Evolutionary conservation across 2,329 filamentous ascomycete species (phyloP), one percentile per base, ranked within the genome.

Genomic region (Sclerotinia subarctica): DNA sequence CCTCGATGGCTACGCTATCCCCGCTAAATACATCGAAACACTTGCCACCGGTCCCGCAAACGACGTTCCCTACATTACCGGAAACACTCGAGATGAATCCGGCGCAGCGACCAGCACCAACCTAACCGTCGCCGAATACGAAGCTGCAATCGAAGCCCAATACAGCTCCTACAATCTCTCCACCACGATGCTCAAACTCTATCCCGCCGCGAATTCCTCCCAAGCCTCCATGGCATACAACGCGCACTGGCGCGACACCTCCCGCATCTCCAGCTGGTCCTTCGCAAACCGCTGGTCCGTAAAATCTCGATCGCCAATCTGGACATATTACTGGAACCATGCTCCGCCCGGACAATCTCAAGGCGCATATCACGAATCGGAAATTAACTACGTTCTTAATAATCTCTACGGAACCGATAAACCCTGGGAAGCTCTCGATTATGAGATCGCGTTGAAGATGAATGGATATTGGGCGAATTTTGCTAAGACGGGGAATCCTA

Each of bases 401-500:
- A 78, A 77, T 63, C 72, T 78, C 19, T 72, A 71, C 15, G 67
- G 29, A 2, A 71, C 71, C 0, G 69, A 72, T 35, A 35, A 54
- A 5, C 75, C 76, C 0, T 79, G 76, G 74, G 70, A 69, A 17
- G 56, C 69, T 0, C 64, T 70, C 6, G 77, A 78, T 58, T 77
- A 74, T 66, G 68, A 57, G 11, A 74, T 78, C 53, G 72, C 75
- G 51, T 46, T 67, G 7, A 68, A 59, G 35, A 77, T 90, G 52
- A 87, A 91, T 73, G 83, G 81, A 0, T 93, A 92, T 77, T 93
- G 89, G 89, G 85, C 86, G 1, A 91, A 88, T 71, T 94, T 93
- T 75, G 86, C 93, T 69, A 80, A 84, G 47, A 82, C 81, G 0
- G 82, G 86, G 49, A 82, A 93, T 76, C 90, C 90, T 0, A 93